A percentile compares a stretch with the other conserved stretches of the same genome.
Conservation (phyloP, 306 rosid species). For the Sindora glabra region DNA sequence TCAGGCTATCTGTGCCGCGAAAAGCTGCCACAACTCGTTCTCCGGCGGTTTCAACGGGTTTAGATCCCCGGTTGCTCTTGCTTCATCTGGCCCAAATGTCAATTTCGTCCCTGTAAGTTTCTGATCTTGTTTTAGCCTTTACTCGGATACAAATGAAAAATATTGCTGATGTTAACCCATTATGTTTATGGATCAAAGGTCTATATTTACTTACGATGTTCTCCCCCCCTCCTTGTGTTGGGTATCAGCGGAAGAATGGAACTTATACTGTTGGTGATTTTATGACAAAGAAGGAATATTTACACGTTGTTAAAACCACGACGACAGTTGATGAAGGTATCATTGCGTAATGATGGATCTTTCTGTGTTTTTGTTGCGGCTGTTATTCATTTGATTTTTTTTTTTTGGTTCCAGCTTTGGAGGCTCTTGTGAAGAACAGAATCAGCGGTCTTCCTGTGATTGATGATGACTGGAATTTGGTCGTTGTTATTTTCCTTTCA, state of each 20-base stretch:
- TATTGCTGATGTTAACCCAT: background rate
- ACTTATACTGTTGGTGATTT: constrained; percentile 69
- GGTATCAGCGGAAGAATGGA: constrained; percentile 46
- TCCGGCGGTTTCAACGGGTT: constrained; percentile 4
- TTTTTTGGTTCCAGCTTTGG: constrained; percentile 48
- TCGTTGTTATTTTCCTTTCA: constrained; percentile 12
- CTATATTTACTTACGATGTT: no score
- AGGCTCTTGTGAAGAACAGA: constrained; percentile 67
- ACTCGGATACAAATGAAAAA: no score
- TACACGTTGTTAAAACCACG: constrained; percentile 61
- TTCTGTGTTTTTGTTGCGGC: background rate
- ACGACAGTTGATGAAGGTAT: constrained; percentile 80
- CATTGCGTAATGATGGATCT: background rate
- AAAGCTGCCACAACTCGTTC: constrained; percentile 15
- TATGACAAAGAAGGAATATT: constrained; percentile 65
- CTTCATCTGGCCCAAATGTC: constrained; percentile 20
- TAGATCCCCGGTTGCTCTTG: constrained; percentile 9
- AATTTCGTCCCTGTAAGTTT: constrained; percentile 42
- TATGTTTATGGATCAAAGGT: constrained; percentile 8
- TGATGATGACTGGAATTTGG: constrained; percentile 91
- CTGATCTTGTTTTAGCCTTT: background rate
- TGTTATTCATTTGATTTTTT: background rate
- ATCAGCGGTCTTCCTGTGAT: constrained; percentile 91
- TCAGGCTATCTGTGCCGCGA: background rate
- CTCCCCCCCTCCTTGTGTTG: no score